Evolutionary conservation across 495 filamentous ascomycete genomes (phyloP).

Genomic region (Emericellopsis terricola): DNA sequence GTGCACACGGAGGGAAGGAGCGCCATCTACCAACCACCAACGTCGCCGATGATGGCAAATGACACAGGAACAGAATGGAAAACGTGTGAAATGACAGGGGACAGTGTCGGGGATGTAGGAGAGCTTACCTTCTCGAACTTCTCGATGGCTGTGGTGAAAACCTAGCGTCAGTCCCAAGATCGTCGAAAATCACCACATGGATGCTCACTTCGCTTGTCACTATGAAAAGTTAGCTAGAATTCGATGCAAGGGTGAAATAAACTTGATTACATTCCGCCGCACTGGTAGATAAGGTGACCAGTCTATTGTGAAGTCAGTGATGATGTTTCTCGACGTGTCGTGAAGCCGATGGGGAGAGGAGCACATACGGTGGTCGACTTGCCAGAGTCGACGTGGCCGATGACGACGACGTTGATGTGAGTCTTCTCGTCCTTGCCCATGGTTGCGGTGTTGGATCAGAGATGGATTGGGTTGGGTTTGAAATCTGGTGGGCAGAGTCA

Average conservation of each 20-base stretch:
- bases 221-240: no score
- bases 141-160: no score
- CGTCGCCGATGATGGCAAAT: no score
- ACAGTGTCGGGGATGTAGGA: neutral
- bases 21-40: no score
- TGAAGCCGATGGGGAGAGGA: no score
- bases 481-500: no score
- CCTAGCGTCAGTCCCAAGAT: no score
- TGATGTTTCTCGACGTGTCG: no score
- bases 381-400: slow-evolving; percentile 99
- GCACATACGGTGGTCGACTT: slow-evolving; percentile 78
- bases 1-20: no score
- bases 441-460: neutral
- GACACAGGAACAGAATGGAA: neutral
- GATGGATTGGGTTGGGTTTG: no score
- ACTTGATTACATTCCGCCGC: slow-evolving; percentile 99
- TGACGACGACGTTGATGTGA: slow-evolving; percentile 97
- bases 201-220: slow-evolving; percentile 99
- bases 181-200: no score
- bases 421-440: slow-evolving; percentile 58
- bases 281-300: slow-evolving; percentile 99
- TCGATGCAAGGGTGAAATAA: no score
- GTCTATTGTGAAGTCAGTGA: slow-evolving; percentile 11
- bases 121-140: slow-evolving; percentile 89
- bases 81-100: neutral